These are phyloP conservation scores for Leccinum fuscescens DNA, from an alignment of 1,284 basidiomycete species.

Conservation along the genomic window DNA sequence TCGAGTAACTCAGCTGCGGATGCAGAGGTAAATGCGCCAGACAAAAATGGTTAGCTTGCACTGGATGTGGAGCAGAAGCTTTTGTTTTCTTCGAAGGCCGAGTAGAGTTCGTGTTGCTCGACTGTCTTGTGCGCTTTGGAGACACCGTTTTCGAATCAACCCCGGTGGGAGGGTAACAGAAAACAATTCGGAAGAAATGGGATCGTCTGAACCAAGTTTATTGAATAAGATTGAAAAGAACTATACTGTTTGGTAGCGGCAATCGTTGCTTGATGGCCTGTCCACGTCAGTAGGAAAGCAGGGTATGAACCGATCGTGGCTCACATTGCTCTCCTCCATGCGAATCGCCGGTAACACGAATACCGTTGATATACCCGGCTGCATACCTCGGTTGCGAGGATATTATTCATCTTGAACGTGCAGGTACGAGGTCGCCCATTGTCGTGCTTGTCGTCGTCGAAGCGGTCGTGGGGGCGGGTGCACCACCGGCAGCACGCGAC, in stretches of 20 bases:
- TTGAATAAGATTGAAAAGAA: conserved; percentile 27
- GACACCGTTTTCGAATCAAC: conserved; percentile 1
- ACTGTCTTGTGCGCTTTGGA: conserved; percentile 21
- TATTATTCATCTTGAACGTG: too few species aligned
- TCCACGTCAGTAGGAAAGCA: too few species aligned
- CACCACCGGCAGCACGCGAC: conserved; percentile 61
- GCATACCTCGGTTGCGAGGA: too few species aligned
- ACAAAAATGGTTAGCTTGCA: background rate
- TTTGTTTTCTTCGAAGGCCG: conserved; percentile 18
- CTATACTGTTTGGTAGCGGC: too few species aligned
- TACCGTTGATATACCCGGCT: too few species aligned
- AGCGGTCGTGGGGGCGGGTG: too few species aligned
- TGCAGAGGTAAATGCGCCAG: conserved; percentile 4
- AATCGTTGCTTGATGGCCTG: too few species aligned
- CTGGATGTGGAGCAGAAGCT: background rate
- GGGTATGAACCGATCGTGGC: too few species aligned
- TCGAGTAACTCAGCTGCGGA: conserved; percentile 19
- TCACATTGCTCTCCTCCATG: too few species aligned
- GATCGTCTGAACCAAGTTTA: conserved; percentile 16
- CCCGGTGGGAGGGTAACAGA: conserved; percentile 21
- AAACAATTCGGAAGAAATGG: conserved; percentile 33
- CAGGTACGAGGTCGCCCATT: too few species aligned
- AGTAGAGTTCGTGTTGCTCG: conserved; percentile 1
- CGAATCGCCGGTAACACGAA: too few species aligned
- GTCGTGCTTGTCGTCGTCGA: too few species aligned